phyloP scores from a whole-genome alignment of 345 rosid genomes.

The Noccaea bulbosa region DNA sequence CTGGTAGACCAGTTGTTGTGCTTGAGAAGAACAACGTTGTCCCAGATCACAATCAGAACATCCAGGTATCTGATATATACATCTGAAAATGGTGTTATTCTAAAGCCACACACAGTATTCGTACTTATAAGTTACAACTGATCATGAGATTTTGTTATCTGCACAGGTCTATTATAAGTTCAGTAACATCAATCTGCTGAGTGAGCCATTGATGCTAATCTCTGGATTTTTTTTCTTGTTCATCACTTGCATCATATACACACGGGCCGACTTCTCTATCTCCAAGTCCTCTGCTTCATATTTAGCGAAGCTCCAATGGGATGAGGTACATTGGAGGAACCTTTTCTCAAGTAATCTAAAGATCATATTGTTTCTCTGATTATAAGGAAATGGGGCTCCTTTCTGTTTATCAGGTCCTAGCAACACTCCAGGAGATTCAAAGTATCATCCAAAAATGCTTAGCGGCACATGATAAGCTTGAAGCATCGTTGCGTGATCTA shows the following conservation, averaged over 20 bases:
- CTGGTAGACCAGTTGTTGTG: slow-evolving; percentile 84
- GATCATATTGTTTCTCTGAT: neutral
- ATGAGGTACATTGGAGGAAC: slow-evolving; percentile 60
- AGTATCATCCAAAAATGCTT: slow-evolving; percentile 67
- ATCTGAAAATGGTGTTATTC: neutral
- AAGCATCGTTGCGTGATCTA: slow-evolving; percentile 84
- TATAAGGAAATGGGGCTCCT: neutral
- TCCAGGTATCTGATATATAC: slow-evolving; percentile 62
- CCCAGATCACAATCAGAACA: slow-evolving; percentile 87
- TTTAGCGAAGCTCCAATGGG: slow-evolving; percentile 96
- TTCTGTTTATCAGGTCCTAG: slow-evolving; percentile 62
- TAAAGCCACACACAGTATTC: neutral
- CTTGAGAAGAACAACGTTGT: slow-evolving; percentile 79
- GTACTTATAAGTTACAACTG: neutral
- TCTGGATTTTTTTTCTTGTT: slow-evolving; percentile 77
- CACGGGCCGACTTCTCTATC: slow-evolving; percentile 83
- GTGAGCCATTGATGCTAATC: slow-evolving; percentile 90
- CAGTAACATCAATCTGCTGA: slow-evolving; percentile 75
- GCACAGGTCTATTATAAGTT: slow-evolving; percentile 88
- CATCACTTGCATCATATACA: slow-evolving; percentile 69
- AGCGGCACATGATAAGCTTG: slow-evolving; percentile 75
- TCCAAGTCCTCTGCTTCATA: slow-evolving; percentile 92
- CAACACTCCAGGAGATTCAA: slow-evolving; percentile 68
- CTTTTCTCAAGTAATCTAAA: neutral
- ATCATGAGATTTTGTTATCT: neutral